Base-by-base conservation (phyloP, 345 rosid species). In the Jatropha curcas region DNA sequence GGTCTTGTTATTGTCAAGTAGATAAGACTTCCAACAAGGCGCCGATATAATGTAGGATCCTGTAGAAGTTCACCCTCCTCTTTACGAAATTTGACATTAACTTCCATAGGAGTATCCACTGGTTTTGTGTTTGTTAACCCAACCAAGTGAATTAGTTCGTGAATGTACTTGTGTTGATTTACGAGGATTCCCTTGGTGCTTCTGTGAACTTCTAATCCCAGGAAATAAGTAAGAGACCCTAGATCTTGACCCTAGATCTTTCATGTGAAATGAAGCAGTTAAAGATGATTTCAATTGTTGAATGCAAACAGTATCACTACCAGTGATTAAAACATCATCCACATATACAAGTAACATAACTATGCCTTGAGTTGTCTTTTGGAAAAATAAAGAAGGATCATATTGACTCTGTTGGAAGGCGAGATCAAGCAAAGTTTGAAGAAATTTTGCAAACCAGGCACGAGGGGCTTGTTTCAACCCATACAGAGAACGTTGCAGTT, bases 371-470 rank as follows among this genome's bases (percentile, higher is more conserved):
- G 35, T n/a, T n/a, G 67, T 62, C 67, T 33, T 62, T 2, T 27
- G 9, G 19, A 62, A 62, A 19, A 62, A 37, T n/a, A n/a, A 35
- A 2, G 28, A 62, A 37, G 67, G 48, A 62, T 62, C 67, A 62
- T 62, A 62, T 14, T 62, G 27, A 17, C 67, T 62, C 37, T 62
- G 19, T 17, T 0, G 1, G 7, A 35, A 35, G 2, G 2, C 4
- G 4, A 35, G 39, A 35, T 35, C n/a, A n/a, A n/a, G 2, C 4
- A 35, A n/a, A n/a, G n/a, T n/a, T 25, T 37, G 27, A 2, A 14
- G 1, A 22, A 37, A 62, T 34, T 34, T 62, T 35, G 27, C 48
- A 20, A n/a, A 53, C 58, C 27, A 53, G 9, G 25, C 58, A n/a
- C 1, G 58, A 22, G 58, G 58, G 17, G 58, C 48, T 19, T 37